phyloP scores from a whole-genome alignment of 805 yeast genomes.

The Saturnispora diversa region DNA sequence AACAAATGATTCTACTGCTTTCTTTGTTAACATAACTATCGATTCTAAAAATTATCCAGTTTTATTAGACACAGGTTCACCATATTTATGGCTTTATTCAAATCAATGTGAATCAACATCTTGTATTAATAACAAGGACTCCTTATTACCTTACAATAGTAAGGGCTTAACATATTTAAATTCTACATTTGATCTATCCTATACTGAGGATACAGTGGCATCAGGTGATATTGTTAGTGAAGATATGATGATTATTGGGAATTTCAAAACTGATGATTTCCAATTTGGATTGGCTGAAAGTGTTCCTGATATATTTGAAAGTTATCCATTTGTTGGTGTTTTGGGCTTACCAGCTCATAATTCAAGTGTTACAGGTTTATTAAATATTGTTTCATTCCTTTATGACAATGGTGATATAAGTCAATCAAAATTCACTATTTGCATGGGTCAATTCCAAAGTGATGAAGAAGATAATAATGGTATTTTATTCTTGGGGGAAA shows the following conservation, averaged over 20 bases:
- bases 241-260: slow-evolving; percentile 29
- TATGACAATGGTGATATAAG: slow-evolving; percentile 29
- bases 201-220: slow-evolving; percentile 43
- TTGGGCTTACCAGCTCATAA: slow-evolving; percentile 48
- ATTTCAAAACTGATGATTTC: slow-evolving; percentile 32
- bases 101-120: slow-evolving; percentile 38
- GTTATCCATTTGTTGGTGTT: slow-evolving; percentile 50
- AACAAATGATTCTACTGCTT: slow-evolving; percentile 27
- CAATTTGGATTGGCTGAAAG: slow-evolving; percentile 45
- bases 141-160: slow-evolving; percentile 24
- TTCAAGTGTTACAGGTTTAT: slow-evolving; percentile 26
- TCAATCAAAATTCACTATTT: slow-evolving; percentile 37
- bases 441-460: slow-evolving; percentile 31
- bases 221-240: slow-evolving; percentile 40
- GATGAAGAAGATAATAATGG: slow-evolving; percentile 31
- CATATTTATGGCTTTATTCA: slow-evolving; percentile 56
- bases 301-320: slow-evolving; percentile 46
- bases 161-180: slow-evolving; percentile 12
- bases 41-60: slow-evolving; percentile 39
- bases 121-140: slow-evolving; percentile 30
- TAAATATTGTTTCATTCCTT: slow-evolving; percentile 36
- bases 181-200: slow-evolving; percentile 39
- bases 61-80: slow-evolving; percentile 59
- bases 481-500: slow-evolving; percentile 37
- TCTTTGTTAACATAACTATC: slow-evolving; percentile 33